Evolutionary conservation across 208 protist species (phyloP).

Genomic region (Trypanosoma theileri): DNA sequence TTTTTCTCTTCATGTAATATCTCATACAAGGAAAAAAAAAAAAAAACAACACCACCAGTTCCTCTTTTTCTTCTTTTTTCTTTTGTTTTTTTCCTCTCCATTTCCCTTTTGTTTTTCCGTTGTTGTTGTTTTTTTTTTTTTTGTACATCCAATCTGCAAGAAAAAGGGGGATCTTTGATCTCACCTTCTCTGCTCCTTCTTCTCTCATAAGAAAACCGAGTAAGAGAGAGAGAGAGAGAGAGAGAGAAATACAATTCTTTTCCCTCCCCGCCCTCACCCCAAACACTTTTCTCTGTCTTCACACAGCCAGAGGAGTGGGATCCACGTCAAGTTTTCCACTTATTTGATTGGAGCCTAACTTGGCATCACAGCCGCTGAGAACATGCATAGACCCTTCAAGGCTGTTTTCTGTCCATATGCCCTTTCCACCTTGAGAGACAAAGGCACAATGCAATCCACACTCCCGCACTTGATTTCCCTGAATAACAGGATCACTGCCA

Average conservation of each 20-base stretch:
- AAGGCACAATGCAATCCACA: conserved; percentile 80
- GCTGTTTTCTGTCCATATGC: conserved; percentile 69
- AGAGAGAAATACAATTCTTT: too few relatives aligned
- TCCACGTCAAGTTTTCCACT: conserved; percentile 65
- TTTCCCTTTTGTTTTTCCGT: not conserved
- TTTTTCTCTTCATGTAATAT: too few relatives aligned
- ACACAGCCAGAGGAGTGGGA: not conserved
- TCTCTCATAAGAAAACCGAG: conserved; percentile 2
- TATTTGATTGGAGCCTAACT: conserved; percentile 68
- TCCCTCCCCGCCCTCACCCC: too few relatives aligned
- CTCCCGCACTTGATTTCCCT: conserved; percentile 59
- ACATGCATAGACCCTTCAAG: conserved; percentile 84
- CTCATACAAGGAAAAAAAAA: too few relatives aligned
- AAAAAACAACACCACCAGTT: not conserved
- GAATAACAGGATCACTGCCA: conserved; percentile 67
- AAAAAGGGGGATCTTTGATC: not conserved
- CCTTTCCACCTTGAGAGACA: conserved; percentile 57
- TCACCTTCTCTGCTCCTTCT: not conserved
- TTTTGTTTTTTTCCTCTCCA: not conserved
- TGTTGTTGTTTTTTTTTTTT: conserved; percentile 10
- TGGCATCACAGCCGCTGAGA: conserved; percentile 42
- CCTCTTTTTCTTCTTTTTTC: not conserved
- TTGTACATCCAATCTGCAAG: conserved; percentile 12
- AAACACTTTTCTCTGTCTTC: not conserved
- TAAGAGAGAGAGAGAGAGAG: not conserved